Base-by-base conservation (phyloP, 2,329 filamentous ascomycete genomes). In the Aspergillus luchuensis region DNA sequence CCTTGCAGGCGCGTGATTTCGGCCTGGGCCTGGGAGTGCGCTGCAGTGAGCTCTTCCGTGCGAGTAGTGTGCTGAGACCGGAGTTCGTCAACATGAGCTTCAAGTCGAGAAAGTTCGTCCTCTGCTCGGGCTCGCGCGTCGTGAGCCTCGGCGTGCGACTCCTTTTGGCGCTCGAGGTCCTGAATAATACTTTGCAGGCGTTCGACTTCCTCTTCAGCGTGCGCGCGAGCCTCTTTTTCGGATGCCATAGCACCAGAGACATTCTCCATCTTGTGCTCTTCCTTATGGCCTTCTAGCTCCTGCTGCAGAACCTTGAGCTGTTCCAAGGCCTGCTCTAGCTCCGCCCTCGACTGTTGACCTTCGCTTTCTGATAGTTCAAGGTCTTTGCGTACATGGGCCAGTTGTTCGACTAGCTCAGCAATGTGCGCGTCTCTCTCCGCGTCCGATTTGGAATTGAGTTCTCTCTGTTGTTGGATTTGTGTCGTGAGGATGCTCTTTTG, bases 381-480 rank as follows among this genome's bases (percentile, higher is more conserved):
- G 63, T 90, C 85, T 43, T 84, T 83, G 67, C 90, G 88, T 70
- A 88, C 87, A 62, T 88, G 84, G 19, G 85, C 82, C 66, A 82
- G 64, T 65, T 83, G 75, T 58, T 79, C 77, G 8, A 75, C 76
- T 56, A 83, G 66, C 36, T 81, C 76, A 28, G 74, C 74, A 41
- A 82, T 78, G 60, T 81, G 78, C 17, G 77, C 76, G 66, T 83
- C 81, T 52, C 83, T 80, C 66, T 84, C 76, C 13, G 80, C 82
- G 67, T 96, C 92, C 1, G 91, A 92, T 71, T 93, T 93, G 79
- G 84, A 92, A 78, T 96, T 96, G 59, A 97, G 84, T 71, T 96
- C 92, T 60, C 93, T 90, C 77, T 98, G 94, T 74, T 98, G 93
- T 78, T 96, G 94, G 70, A 97, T 94, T 74, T 98, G 93, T 47